Percentiles rank a stretch among this genome's conserved stretches.
phyloP scores from a whole-genome alignment of 108 stramenopile species.

The Pelagomonas calceolata region DNA sequence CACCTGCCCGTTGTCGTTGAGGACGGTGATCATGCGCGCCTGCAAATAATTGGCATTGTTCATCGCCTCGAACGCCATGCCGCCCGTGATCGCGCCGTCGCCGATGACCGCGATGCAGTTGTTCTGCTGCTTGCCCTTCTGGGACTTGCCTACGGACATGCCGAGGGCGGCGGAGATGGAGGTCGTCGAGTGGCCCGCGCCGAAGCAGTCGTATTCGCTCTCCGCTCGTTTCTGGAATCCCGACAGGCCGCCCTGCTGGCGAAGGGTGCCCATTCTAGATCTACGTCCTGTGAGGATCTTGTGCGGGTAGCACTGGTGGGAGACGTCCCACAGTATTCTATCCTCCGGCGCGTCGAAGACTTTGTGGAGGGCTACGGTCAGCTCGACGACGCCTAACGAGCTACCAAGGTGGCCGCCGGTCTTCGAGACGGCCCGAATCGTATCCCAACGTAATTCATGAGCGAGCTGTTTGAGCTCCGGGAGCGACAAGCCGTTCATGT shows the following conservation, averaged over 20 bases:
- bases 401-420: conserved; percentile 91
- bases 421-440: conserved; percentile 81
- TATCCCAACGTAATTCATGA: conserved; percentile 85
- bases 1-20: conserved; percentile 97
- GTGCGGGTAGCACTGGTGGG: conserved; percentile 95
- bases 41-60: conserved; percentile 86
- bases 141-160: conserved; percentile 79
- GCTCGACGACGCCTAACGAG: conserved; percentile 81
- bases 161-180: conserved; percentile 87
- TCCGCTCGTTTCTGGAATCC: conserved; percentile 92
- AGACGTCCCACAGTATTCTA: conserved; percentile 93
- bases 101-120: conserved; percentile 96
- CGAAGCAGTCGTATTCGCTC: conserved; percentile 85
- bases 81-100: conserved; percentile 95
- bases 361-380: conserved; percentile 90
- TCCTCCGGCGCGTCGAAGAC: conserved; percentile 96
- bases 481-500: background rate
- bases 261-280: conserved; percentile 59
- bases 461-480: conserved; percentile 45
- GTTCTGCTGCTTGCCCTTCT: conserved; percentile 58
- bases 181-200: conserved; percentile 86
- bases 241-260: conserved; percentile 76
- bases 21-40: conserved; percentile 82
- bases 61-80: conserved; percentile 98
- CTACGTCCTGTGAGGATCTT: conserved; percentile 90